Percentiles rank a stretch among this genome's conserved stretches.
phyloP scores from a whole-genome alignment of 2,329 filamentous ascomycete genomes.

The Aspergillus sp. region DNA sequence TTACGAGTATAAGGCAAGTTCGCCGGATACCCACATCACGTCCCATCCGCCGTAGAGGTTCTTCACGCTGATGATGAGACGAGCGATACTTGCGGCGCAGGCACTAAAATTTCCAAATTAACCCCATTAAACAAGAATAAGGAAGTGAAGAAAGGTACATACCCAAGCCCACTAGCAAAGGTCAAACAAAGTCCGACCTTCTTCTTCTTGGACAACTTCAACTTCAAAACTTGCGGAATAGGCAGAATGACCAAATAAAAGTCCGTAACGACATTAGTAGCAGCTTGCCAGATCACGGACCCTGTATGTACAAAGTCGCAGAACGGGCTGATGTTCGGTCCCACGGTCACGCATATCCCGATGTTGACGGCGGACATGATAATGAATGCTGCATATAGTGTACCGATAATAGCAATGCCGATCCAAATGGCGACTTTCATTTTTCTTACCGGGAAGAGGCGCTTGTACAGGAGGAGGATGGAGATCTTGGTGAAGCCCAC shows the following conservation, averaged over 20 bases:
- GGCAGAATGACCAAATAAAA: constrained; percentile 4
- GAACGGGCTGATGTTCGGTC: not conserved
- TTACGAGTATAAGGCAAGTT: not conserved
- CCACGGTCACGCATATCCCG: not conserved
- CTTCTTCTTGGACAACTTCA: not conserved
- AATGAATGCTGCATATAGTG: not conserved
- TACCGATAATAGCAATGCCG: not conserved
- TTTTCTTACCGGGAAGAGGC: not conserved
- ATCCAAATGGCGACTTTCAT: not conserved
- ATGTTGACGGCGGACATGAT: not conserved
- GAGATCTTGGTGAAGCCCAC: constrained; percentile 5
- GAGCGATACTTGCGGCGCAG: constrained; percentile 1
- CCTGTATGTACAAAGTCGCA: not conserved
- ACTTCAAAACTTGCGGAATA: not conserved
- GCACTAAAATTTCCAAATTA: not conserved
- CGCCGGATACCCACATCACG: not conserved
- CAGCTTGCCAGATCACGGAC: not conserved
- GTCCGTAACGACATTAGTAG: constrained; percentile 2
- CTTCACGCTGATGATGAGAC: not conserved
- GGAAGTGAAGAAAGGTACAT: not conserved
- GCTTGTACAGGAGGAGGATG: constrained; percentile 3
- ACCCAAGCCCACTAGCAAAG: not conserved
- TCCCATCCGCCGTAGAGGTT: not conserved
- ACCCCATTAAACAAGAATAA: not conserved
- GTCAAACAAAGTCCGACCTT: not conserved